phyloP scores from a whole-genome alignment of 2,329 filamentous ascomycete species.

The Botrytis pseudocinerea region DNA sequence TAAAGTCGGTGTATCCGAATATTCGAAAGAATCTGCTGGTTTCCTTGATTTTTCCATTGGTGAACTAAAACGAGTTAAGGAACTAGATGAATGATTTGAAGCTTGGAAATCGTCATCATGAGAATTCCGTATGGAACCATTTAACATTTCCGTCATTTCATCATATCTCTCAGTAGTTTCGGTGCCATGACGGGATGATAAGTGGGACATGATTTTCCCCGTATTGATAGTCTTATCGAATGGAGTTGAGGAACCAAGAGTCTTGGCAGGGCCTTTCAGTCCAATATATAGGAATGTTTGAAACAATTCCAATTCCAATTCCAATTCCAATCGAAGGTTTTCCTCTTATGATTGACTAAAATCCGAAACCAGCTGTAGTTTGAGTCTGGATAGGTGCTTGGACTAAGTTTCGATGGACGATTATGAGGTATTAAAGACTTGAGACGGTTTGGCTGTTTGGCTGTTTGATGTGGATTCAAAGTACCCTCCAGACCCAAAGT shows the following conservation, averaged over 20 bases:
- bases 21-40: slow-evolving; percentile 19
- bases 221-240: background rate
- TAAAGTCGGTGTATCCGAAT: slow-evolving; percentile 23
- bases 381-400: slow-evolving; percentile 3
- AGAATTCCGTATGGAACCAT: background rate
- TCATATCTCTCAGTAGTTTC: slow-evolving; percentile 1
- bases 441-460: background rate
- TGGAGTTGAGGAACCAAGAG: slow-evolving; percentile 7
- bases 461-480: background rate
- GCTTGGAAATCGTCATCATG: slow-evolving; percentile 12
- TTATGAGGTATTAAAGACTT: slow-evolving; percentile 14
- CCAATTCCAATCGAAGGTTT: background rate
- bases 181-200: background rate
- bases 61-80: background rate
- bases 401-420: no score
- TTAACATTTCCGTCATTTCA: slow-evolving; percentile 1
- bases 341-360: background rate
- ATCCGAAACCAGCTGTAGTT: background rate
- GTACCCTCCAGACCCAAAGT: background rate
- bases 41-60: slow-evolving; percentile 10
- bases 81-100: background rate
- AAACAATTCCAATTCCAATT: background rate
- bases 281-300: background rate
- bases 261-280: slow-evolving; percentile 6
- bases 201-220: slow-evolving; percentile 12